Conservation (phyloP, 257 asterid genomes). For the Ajuga chamaepitys region DNA sequence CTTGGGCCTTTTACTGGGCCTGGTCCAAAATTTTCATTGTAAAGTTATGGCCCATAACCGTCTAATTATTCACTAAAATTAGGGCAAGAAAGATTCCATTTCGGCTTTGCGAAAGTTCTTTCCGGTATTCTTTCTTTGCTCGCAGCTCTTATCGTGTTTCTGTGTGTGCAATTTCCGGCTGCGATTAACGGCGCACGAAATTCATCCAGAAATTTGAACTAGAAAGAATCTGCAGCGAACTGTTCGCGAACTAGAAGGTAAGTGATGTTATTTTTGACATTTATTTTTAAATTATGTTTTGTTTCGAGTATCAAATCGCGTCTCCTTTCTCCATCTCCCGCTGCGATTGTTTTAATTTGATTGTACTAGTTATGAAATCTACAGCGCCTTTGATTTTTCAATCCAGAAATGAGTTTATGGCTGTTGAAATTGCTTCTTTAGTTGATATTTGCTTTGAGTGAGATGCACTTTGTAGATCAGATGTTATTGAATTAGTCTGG, state of each 20-base stretch:
- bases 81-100: not conserved
- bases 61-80: not conserved
- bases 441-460: not conserved
- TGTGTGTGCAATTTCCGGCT: too few species aligned
- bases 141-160: not conserved
- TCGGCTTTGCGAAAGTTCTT: not conserved
- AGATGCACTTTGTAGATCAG: not conserved
- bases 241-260: not conserved
- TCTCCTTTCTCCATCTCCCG: too few species aligned
- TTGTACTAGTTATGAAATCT: not conserved
- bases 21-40: too few species aligned
- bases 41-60: not conserved
- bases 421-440: not conserved
- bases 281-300: not conserved
- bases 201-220: not conserved
- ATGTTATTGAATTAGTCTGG: not conserved
- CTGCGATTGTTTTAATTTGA: not conserved
- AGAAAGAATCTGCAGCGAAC: not conserved
- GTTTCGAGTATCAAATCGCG: too few species aligned
- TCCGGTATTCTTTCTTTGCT: not conserved
- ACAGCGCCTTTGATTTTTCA: not conserved
- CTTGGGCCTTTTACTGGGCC: too few species aligned
- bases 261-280: too few species aligned
- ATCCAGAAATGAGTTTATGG: too few species aligned
- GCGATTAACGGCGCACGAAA: not conserved